These are phyloP conservation scores for Bocquillonia castaneifolia DNA, from an alignment of 441 rosid species.

Conservation along the genomic window DNA sequence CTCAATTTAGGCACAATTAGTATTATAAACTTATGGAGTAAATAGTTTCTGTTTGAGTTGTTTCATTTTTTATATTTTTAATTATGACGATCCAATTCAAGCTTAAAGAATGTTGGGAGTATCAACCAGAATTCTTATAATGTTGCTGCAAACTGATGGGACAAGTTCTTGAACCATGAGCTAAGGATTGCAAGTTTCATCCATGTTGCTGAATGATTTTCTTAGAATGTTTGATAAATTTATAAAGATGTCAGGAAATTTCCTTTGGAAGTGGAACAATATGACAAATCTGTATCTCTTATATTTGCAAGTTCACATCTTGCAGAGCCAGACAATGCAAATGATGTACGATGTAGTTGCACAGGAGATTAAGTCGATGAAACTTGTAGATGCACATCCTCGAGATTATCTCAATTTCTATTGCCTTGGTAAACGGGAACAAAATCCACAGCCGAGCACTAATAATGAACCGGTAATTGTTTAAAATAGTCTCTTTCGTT, in stretches of 20 bases:
- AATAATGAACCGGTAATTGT: conserved; percentile 44
- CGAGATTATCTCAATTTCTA: conserved; percentile 86
- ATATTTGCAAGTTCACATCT: conserved; percentile 16
- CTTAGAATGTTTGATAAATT: too few species aligned
- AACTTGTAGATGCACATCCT: conserved; percentile 54
- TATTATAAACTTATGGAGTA: too few species aligned
- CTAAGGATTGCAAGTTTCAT: neutral
- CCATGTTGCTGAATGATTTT: too few species aligned
- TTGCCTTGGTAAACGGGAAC: conserved; percentile 78
- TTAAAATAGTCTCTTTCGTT: neutral
- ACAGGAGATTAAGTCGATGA: conserved; percentile 43
- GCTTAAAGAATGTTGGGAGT: too few species aligned
- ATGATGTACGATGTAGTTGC: conserved; percentile 74
- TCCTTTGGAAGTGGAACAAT: neutral
- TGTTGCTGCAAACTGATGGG: neutral
- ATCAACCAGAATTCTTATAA: neutral
- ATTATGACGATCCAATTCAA: too few species aligned
- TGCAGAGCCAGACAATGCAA: conserved; percentile 88
- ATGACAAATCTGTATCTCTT: neutral
- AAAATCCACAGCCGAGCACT: conserved; percentile 32
- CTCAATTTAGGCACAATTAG: too few species aligned
- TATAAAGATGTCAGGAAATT: neutral
- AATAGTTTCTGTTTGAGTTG: too few species aligned
- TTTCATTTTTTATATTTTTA: too few species aligned
- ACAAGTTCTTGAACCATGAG: neutral